Evolutionary conservation across 2,329 filamentous ascomycete species (phyloP).

Genomic region (Phialemoniopsis sp.): DNA sequence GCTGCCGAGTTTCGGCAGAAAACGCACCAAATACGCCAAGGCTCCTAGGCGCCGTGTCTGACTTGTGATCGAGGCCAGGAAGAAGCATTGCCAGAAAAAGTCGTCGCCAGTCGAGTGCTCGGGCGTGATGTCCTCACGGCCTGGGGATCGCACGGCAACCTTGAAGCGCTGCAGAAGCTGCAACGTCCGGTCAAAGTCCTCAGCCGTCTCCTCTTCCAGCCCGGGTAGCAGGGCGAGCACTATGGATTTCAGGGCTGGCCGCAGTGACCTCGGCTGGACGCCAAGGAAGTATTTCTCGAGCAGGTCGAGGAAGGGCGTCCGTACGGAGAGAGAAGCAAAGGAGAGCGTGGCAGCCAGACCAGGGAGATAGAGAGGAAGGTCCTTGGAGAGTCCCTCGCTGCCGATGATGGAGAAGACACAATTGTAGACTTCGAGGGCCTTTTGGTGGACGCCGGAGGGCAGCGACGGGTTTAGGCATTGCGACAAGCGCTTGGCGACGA

Average conservation of each 20-base stretch:
- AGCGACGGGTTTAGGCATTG: conserved; percentile 93
- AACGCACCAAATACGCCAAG: conserved; percentile 77
- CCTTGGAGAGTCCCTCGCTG: conserved; percentile 71
- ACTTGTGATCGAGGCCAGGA: conserved; percentile 88
- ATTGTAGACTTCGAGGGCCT: conserved; percentile 88
- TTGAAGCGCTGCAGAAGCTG: conserved; percentile 77
- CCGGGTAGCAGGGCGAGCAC: conserved; percentile 87
- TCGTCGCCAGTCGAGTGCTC: conserved; percentile 64
- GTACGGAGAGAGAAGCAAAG: conserved; percentile 89
- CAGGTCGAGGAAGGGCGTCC: conserved; percentile 78
- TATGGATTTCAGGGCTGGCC: conserved; percentile 86
- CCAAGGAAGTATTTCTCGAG: conserved; percentile 76
- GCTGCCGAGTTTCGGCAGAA: conserved; percentile 67
- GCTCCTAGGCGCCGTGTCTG: conserved; percentile 80
- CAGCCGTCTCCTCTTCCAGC: conserved; percentile 91
- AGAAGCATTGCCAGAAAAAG: conserved; percentile 98
- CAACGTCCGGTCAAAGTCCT: conserved; percentile 90
- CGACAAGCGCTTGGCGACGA: conserved; percentile 84
- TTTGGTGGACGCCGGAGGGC: conserved; percentile 96
- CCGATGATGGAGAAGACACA: conserved; percentile 87
- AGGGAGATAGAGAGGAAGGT: conserved; percentile 84
- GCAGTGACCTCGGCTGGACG: conserved; percentile 65
- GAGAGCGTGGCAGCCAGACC: conserved; percentile 86
- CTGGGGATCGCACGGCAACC: conserved; percentile 53
- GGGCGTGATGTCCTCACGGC: conserved; percentile 43